phyloP scores from a whole-genome alignment of 108 stramenopile species.

The Nannochloropsis salina region DNA sequence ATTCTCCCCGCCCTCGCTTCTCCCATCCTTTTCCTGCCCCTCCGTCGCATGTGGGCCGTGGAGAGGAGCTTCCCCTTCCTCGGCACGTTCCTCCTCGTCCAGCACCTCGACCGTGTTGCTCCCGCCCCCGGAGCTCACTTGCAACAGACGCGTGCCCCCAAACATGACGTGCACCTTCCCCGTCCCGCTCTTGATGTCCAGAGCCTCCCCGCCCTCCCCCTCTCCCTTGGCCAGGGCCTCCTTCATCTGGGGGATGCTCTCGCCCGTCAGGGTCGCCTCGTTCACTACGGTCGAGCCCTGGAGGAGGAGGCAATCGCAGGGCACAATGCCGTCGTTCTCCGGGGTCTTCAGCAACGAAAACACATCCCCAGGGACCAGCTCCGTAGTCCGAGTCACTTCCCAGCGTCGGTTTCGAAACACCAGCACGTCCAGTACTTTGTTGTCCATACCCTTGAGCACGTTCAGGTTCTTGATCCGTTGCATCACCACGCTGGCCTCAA shows the following conservation, averaged over 20 bases:
- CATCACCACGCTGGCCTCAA: constrained; percentile 82
- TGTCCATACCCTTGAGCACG: constrained; percentile 53
- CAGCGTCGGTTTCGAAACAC: constrained; percentile 69
- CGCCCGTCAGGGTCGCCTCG: constrained; percentile 63
- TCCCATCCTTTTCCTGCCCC: constrained; percentile 32
- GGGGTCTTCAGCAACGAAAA: constrained; percentile 61
- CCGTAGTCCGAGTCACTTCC: constrained; percentile 59
- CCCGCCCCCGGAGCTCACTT: constrained; percentile 59
- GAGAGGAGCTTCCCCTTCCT: constrained; percentile 31
- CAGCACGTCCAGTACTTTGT: constrained; percentile 55
- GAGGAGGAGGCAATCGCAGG: constrained; percentile 83
- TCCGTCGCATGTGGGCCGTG: constrained; percentile 30
- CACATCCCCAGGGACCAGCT: constrained; percentile 88
- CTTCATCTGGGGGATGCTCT: constrained; percentile 96
- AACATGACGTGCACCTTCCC: constrained; percentile 86
- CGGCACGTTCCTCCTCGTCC: constrained; percentile 27
- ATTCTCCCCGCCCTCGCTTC: constrained; percentile 28
- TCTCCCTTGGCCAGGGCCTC: constrained; percentile 50
- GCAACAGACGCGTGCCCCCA: constrained; percentile 92
- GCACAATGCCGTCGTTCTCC: constrained; percentile 77
- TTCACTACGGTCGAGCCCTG: constrained; percentile 58
- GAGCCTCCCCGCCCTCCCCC: constrained; percentile 41
- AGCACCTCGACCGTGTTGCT: constrained; percentile 20
- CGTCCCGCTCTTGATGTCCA: constrained; percentile 54
- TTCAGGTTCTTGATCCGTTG: constrained; percentile 51